Evolutionary conservation across 257 asterid species (phyloP).

Genomic region (Galeopsis tetrahit): DNA sequence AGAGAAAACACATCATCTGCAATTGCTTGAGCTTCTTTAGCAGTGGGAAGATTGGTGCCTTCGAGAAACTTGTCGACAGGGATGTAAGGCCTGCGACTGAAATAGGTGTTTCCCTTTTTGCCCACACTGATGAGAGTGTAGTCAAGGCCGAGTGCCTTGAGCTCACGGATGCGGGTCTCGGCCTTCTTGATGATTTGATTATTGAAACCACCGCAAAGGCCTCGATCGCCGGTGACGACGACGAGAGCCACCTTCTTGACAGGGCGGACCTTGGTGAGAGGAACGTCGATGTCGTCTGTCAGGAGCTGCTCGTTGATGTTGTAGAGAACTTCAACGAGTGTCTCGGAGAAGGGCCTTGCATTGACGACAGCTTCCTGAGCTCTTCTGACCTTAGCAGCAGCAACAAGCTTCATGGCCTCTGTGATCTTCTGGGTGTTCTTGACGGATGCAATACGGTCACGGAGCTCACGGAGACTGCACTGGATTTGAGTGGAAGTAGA

Average conservation of each 20-base stretch:
- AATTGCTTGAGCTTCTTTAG: constrained; percentile 89
- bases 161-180: constrained; percentile 58
- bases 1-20: constrained; percentile 89
- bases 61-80: constrained; percentile 73
- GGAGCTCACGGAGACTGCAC: constrained; percentile 81
- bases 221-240: constrained; percentile 94
- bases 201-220: constrained; percentile 91
- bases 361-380: constrained; percentile 97
- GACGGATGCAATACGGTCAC: constrained; percentile 76
- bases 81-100: constrained; percentile 68
- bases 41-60: constrained; percentile 72
- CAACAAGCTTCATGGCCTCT: constrained; percentile 97
- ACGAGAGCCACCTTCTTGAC: constrained; percentile 92
- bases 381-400: constrained; percentile 91
- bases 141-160: constrained; percentile 64
- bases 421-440: constrained; percentile 94
- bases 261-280: constrained; percentile 73
- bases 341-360: constrained; percentile 84
- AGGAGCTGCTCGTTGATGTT: constrained; percentile 93
- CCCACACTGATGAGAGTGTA: constrained; percentile 81
- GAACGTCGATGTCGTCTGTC: constrained; percentile 75
- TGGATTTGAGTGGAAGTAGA: constrained; percentile 57
- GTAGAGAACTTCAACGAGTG: constrained; percentile 89
- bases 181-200: constrained; percentile 72
- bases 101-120: constrained; percentile 78